Conservation (phyloP, 163 green algal species). For the Chlorella variabilis region DNA sequence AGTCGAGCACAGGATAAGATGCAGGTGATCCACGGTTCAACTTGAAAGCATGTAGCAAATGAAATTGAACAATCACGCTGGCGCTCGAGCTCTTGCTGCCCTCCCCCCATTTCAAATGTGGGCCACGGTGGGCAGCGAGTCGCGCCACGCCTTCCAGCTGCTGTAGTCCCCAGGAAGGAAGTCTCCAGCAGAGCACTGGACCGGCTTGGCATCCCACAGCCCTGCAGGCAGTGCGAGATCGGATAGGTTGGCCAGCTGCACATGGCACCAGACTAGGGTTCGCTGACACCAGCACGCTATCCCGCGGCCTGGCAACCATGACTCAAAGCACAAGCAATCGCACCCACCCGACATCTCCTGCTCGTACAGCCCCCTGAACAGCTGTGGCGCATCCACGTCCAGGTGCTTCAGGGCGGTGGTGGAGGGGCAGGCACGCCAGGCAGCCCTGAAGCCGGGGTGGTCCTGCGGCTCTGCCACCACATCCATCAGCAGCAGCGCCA, state of each 20-base stretch:
- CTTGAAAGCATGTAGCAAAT: no score
- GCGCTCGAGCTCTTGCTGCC: no score
- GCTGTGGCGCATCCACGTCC: conserved; percentile 60
- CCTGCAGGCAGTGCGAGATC: conserved; percentile 38
- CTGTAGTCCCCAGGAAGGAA: conserved; percentile 41
- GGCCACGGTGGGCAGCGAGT: conserved; percentile 17
- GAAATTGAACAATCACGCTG: no score
- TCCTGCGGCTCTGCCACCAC: conserved; percentile 5
- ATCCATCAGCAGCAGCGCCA: conserved; percentile 53
- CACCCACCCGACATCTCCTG: conserved; percentile 49
- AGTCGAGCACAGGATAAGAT: neutral
- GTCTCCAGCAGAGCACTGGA: conserved; percentile 41
- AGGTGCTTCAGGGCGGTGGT: conserved; percentile 59
- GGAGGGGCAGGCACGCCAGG: conserved; percentile 56
- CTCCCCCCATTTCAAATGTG: conserved; percentile 14
- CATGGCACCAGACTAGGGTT: no score
- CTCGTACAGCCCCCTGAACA: conserved; percentile 56
- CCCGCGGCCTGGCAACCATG: no score
- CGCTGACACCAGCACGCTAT: no score
- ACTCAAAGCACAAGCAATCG: no score
- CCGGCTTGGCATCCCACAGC: conserved; percentile 35
- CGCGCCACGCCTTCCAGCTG: conserved; percentile 29
- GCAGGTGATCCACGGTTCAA: neutral
- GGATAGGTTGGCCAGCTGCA: no score
- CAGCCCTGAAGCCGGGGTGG: conserved; percentile 54